A percentile compares a stretch with the other conserved stretches of the same genome.
Conservation (phyloP, 805 yeast genomes). For the Zygosaccharomyces kombuchaensis region DNA sequence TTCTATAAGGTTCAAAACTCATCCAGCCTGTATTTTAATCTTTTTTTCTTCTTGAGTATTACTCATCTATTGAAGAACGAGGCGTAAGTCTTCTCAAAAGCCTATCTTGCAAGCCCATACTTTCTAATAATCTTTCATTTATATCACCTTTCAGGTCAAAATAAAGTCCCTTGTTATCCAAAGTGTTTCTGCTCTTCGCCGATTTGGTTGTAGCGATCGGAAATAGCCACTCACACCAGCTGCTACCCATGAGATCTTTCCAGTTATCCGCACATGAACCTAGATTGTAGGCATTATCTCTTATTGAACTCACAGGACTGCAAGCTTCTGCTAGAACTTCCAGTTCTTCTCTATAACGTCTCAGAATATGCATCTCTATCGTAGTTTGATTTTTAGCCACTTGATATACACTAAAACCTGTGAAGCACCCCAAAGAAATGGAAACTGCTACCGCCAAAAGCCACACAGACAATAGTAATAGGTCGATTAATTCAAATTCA, state of each 20-base stretch:
- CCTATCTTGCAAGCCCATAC: conserved; percentile 28
- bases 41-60: not conserved
- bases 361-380: conserved; percentile 62
- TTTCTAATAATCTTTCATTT: conserved; percentile 41
- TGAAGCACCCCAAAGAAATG: conserved; percentile 54
- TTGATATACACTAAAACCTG: conserved; percentile 54
- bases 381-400: conserved; percentile 69
- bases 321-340: conserved; percentile 31
- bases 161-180: conserved; percentile 46
- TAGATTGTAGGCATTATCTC: conserved; percentile 72
- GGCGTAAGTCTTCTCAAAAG: conserved; percentile 31
- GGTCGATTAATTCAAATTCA: conserved; percentile 42
- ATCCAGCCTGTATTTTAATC: not conserved
- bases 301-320: conserved; percentile 40
- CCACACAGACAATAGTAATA: conserved; percentile 58
- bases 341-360: conserved; percentile 43
- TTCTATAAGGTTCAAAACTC: not conserved
- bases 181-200: conserved; percentile 27
- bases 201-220: conserved; percentile 43
- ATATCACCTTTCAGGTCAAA: conserved; percentile 37
- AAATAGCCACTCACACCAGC: conserved; percentile 63
- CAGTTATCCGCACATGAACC: conserved; percentile 58
- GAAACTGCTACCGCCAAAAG: conserved; percentile 50
- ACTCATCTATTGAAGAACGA: conserved; percentile 25
- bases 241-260: conserved; percentile 67